Evolutionary conservation across 768 basidiomycete species (phyloP).

Genomic region (Imleria badia): DNA sequence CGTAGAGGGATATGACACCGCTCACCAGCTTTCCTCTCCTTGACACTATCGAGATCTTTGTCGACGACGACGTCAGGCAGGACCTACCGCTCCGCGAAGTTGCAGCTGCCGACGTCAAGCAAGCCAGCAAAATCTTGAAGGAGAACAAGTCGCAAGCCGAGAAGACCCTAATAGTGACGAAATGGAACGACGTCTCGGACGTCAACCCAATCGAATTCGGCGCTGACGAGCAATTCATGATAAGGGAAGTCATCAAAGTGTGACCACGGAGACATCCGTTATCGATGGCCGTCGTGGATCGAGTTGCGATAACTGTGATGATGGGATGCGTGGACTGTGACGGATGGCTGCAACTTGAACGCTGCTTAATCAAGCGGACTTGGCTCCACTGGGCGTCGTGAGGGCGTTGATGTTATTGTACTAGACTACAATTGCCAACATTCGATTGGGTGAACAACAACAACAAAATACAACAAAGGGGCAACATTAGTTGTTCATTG

Average conservation of each 20-base stretch:
- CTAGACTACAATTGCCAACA: constrained; percentile 15
- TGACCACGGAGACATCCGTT: constrained; percentile 9
- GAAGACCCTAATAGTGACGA: constrained; percentile 2
- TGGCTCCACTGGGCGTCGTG: constrained; percentile 9
- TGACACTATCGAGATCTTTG: not conserved
- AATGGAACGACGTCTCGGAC: not conserved
- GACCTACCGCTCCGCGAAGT: not conserved
- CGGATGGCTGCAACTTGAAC: too few relatives aligned
- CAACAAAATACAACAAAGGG: constrained; percentile 9
- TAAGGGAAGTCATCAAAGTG: constrained; percentile 2
- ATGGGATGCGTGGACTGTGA: not conserved
- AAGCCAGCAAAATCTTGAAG: not conserved
- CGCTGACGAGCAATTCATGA: not conserved
- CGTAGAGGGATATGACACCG: not conserved
- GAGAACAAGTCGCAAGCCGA: not conserved
- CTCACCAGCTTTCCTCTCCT: not conserved
- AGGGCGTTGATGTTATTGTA: constrained; percentile 15
- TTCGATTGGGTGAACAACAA: constrained; percentile 10
- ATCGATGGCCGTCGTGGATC: constrained; percentile 18
- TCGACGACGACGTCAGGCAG: not conserved
- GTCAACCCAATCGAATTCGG: not conserved
- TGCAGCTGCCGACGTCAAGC: not conserved
- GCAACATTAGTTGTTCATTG: constrained; percentile 16
- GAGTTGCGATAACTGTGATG: constrained; percentile 3
- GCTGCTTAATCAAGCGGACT: not conserved